Evolutionary conservation across 306 rosid species (phyloP).

Genomic region (Medicago truncatula): MtrunA17r5.0-ANR NC_053048.1:19813501-19814000

Average conservation of each 20-base stretch:
- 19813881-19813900: too few relatives aligned
- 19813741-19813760: neutral
- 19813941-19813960: neutral
- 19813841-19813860: too few relatives aligned
- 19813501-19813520: conserved; percentile 20
- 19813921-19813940: neutral
- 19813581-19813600: conserved; percentile 68
- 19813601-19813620: conserved; percentile 92
- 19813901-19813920: neutral
- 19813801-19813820: neutral
- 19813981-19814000: neutral
- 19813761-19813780: neutral
- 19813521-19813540: conserved; percentile 29
- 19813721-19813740: conserved; percentile 8
- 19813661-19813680: conserved; percentile 82
- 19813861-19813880: too few relatives aligned
- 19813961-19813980: neutral
- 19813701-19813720: conserved; percentile 20
- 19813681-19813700: conserved; percentile 66
- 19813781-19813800: neutral
- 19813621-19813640: conserved; percentile 89
- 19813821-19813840: neutral
- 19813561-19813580: conserved; percentile 50
- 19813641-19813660: conserved; percentile 77
- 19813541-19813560: conserved; percentile 30